Conservation (phyloP, 129 eudicot species). For the Mikania micrantha region DNA sequence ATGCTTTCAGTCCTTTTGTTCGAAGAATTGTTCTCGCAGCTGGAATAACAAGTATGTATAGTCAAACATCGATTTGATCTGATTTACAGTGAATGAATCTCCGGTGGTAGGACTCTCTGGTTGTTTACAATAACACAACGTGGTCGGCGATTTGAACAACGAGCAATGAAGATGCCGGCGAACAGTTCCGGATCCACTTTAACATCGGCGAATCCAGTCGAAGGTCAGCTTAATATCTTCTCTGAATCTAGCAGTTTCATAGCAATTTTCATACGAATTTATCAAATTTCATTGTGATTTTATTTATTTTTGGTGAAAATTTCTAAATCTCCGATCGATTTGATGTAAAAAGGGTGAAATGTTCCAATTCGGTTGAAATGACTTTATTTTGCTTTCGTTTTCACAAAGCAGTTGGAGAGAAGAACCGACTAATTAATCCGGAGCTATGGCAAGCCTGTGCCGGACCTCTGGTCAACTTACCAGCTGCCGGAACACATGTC, state of each 20-base stretch:
- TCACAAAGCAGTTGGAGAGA: conserved; percentile 37
- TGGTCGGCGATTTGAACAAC: conserved; percentile 2
- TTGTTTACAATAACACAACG: neutral
- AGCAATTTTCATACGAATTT: neutral
- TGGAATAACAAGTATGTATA: neutral
- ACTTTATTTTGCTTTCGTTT: neutral
- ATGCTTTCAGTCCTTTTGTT: neutral
- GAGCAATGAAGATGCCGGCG: conserved; percentile 49
- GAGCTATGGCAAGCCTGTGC: conserved; percentile 99
- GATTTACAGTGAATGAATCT: conserved; percentile 4
- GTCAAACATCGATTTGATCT: neutral
- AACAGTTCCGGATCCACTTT: conserved; percentile 44
- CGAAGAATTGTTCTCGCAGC: neutral
- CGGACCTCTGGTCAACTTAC: conserved; percentile 90
- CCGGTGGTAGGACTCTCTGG: conserved; percentile 27
- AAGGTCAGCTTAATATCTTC: conserved; percentile 39
- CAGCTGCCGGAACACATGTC: conserved; percentile 93
- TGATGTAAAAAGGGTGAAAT: neutral
- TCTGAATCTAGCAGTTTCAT: too few relatives aligned
- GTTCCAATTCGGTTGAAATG: neutral
- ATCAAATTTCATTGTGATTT: neutral
- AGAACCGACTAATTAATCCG: conserved; percentile 58
- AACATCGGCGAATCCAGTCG: conserved; percentile 40
- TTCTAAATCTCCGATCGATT: neutral
- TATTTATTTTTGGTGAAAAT: neutral